phyloP scores from a whole-genome alignment of 495 filamentous ascomycete species.

The Endocarpon pusillum region DNA sequence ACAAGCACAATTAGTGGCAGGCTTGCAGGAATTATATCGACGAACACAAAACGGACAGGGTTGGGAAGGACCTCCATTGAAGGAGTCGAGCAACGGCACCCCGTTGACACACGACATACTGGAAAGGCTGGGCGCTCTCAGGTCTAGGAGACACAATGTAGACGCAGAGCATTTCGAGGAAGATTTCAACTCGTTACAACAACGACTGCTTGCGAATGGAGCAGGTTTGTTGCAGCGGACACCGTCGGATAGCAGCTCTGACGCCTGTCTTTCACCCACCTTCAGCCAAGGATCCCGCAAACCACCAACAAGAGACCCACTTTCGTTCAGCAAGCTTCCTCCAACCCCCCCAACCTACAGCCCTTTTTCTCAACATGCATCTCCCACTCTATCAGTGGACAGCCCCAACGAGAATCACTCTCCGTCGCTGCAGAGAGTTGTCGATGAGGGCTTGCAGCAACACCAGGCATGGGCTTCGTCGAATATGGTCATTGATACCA shows the following conservation, averaged over 20 bases:
- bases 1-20: constrained; percentile 44
- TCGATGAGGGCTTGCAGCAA: too few relatives aligned
- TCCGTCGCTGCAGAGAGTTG: too few relatives aligned
- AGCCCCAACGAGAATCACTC: too few relatives aligned
- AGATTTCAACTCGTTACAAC: constrained; percentile 35
- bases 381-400: too few relatives aligned
- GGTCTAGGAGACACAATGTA: too few relatives aligned
- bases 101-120: constrained; percentile 52
- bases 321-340: too few relatives aligned
- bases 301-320: too few relatives aligned
- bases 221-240: constrained; percentile 31
- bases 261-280: constrained; percentile 34
- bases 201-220: constrained; percentile 31
- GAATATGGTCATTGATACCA: too few relatives aligned
- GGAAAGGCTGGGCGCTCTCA: constrained; percentile 38
- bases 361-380: too few relatives aligned
- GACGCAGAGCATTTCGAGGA: constrained; percentile 40
- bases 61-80: constrained; percentile 38
- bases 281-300: too few relatives aligned
- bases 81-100: constrained; percentile 35
- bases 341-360: too few relatives aligned
- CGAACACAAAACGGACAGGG: constrained; percentile 29
- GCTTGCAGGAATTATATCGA: constrained; percentile 42
- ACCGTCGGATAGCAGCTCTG: constrained; percentile 35
- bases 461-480: too few relatives aligned